phyloP scores from a whole-genome alignment of 306 rosid species.

The Trichosanthes truncata region DNA sequence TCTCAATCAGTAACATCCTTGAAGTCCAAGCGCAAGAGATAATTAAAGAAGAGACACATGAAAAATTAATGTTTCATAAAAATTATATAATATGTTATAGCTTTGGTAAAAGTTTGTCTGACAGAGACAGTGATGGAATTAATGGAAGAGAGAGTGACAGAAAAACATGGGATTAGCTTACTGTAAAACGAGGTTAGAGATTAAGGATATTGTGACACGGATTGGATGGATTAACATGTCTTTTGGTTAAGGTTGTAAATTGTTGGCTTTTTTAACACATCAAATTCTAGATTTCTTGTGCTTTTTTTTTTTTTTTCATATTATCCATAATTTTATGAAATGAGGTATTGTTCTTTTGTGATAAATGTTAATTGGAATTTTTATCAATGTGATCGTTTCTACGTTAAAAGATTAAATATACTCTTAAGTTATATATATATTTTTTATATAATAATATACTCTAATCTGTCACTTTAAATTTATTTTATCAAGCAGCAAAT shows the following conservation, averaged over 20 bases:
- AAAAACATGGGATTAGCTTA: slow-evolving; percentile 5
- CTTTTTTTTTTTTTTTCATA: not conserved
- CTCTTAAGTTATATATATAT: too few relatives aligned
- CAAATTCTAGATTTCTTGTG: not conserved
- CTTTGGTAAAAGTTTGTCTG: not conserved
- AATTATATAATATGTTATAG: not conserved
- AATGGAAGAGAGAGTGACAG: not conserved
- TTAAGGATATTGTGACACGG: not conserved
- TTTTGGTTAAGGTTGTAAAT: not conserved
- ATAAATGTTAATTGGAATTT: not conserved
- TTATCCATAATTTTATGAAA: not conserved
- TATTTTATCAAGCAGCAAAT: too few relatives aligned
- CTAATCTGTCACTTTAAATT: too few relatives aligned
- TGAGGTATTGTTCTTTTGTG: not conserved
- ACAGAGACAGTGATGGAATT: not conserved
- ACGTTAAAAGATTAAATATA: too few relatives aligned
- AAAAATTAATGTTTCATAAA: not conserved
- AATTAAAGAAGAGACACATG: slow-evolving; percentile 7
- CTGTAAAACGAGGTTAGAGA: slow-evolving; percentile 9
- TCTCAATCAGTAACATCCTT: slow-evolving; percentile 89
- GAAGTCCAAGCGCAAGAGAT: slow-evolving; percentile 97
- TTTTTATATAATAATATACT: too few relatives aligned
- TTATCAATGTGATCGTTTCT: too few relatives aligned
- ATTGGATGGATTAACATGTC: not conserved
- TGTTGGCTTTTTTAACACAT: not conserved